A percentile compares a stretch with the other conserved stretches of the same genome.
Evolutionary conservation across 208 protist species (phyloP).

Genomic region (Leishmania aethiopica): DNA sequence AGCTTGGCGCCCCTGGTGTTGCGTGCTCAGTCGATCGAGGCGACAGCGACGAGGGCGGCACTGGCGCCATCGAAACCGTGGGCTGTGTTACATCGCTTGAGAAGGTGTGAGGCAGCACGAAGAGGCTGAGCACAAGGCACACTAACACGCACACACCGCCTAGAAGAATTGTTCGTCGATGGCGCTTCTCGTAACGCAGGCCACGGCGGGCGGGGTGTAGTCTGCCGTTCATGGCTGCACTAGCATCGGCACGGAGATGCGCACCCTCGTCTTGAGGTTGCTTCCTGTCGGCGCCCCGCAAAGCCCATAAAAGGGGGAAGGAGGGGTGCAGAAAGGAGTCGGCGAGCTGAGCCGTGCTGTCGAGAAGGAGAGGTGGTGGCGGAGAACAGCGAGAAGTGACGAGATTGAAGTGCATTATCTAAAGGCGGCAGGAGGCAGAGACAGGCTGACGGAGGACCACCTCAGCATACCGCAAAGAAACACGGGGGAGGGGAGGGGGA

Average conservation of each 20-base stretch:
- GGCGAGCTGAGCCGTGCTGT: neutral
- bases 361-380: neutral
- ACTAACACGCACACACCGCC: neutral
- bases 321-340: neutral
- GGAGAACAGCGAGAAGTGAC: neutral
- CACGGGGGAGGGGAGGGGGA: neutral
- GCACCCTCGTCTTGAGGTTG: neutral
- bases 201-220: too few relatives aligned
- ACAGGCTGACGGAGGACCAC: neutral
- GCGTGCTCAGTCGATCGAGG: neutral
- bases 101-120: neutral
- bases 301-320: neutral
- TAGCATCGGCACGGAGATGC: neutral
- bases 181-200: neutral
- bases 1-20: neutral
- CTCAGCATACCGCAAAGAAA: neutral
- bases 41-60: neutral
- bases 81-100: neutral
- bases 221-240: neutral
- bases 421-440: neutral
- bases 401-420: neutral
- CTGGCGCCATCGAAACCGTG: neutral
- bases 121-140: neutral
- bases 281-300: neutral
- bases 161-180: neutral